Percentiles rank a stretch among this genome's conserved stretches.
Evolutionary conservation across 192 early-diverging fungal species (phyloP).

Genomic region (Backusella sp.): DNA sequence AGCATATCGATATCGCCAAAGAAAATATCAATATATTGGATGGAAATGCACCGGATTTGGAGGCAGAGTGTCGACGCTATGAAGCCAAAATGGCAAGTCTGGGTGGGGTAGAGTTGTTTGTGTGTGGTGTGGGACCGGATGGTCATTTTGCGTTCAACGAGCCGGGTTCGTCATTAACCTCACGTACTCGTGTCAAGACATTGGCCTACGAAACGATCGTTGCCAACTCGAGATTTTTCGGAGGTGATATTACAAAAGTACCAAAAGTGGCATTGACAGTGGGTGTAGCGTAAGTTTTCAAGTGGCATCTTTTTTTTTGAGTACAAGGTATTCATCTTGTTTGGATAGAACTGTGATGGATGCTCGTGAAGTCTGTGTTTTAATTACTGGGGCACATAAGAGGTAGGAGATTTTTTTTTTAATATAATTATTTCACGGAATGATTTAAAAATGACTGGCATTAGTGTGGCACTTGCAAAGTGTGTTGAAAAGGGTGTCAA

Average conservation of each 20-base stretch:
- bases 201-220: constrained; percentile 62
- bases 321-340: background rate
- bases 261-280: constrained; percentile 84
- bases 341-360: constrained; percentile 75
- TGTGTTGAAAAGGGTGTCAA: constrained; percentile 81
- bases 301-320: background rate
- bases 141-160: constrained; percentile 87
- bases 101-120: constrained; percentile 86
- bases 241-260: constrained; percentile 75
- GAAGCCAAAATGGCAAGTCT: constrained; percentile 74
- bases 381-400: constrained; percentile 80
- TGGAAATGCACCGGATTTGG: constrained; percentile 78
- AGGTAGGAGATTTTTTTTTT: constrained; percentile 42
- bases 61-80: constrained; percentile 73
- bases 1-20: constrained; percentile 61
- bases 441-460: background rate
- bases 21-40: constrained; percentile 77
- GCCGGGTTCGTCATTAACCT: constrained; percentile 79
- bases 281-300: constrained; percentile 61
- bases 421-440: background rate
- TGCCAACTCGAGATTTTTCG: constrained; percentile 48
- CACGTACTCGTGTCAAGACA: constrained; percentile 83
- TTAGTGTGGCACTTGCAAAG: constrained; percentile 69
- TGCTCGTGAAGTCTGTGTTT: constrained; percentile 77
- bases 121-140: constrained; percentile 83